Conservation (phyloP, 2,329 filamentous ascomycete genomes). For the Xylaria sp. region DNA sequence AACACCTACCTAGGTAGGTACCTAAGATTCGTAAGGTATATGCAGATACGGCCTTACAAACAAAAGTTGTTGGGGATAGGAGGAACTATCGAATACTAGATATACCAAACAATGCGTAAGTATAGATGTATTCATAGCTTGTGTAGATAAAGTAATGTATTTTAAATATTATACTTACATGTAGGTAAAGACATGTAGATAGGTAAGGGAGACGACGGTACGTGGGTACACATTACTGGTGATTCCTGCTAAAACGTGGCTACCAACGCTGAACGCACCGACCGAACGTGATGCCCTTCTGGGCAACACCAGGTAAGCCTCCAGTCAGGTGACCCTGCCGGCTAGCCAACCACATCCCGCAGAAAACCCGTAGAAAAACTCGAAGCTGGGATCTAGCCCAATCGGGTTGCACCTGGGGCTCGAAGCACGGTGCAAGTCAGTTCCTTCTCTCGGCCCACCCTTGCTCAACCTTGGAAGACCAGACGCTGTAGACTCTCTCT, state of each 20-base stretch:
- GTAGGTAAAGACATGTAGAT: too few relatives aligned
- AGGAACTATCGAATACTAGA: neutral
- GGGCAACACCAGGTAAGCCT: neutral
- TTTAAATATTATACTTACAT: too few relatives aligned
- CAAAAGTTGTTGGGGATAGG: neutral
- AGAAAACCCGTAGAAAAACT: constrained; percentile 25
- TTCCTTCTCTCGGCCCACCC: constrained; percentile 31
- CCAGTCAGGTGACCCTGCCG: constrained; percentile 16
- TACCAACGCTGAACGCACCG: neutral
- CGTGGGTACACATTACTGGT: constrained; percentile 17
- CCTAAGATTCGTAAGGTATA: too few relatives aligned
- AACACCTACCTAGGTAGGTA: too few relatives aligned
- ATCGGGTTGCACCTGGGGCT: constrained; percentile 14
- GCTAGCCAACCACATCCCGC: constrained; percentile 19
- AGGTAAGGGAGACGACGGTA: neutral
- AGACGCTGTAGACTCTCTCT: constrained; percentile 29
- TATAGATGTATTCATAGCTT: neutral
- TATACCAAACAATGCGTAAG: neutral
- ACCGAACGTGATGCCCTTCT: constrained; percentile 1
- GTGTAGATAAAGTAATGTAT: too few relatives aligned
- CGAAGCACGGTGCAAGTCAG: constrained; percentile 32
- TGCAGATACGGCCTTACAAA: neutral
- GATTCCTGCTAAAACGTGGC: constrained; percentile 7
- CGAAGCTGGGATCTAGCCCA: constrained; percentile 24
- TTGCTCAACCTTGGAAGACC: constrained; percentile 21